A percentile compares a stretch with the other conserved stretches of the same genome.
phyloP scores from a whole-genome alignment of 768 basidiomycete species.

The Boletus rubescentipes region DNA sequence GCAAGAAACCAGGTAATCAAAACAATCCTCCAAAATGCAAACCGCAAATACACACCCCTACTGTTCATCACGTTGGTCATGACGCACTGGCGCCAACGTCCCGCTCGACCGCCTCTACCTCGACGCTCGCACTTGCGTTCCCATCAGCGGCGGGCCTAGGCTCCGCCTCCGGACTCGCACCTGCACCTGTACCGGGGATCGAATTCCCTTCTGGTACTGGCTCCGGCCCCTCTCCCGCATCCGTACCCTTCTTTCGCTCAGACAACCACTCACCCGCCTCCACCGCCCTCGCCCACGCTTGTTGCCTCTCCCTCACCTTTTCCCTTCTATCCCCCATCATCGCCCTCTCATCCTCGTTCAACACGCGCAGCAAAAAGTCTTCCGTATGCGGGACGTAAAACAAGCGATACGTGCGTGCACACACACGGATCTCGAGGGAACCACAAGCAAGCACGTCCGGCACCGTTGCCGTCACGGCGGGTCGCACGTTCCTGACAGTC shows the following conservation, averaged over 20 bases:
- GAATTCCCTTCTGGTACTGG: neutral
- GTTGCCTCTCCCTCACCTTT: conserved; percentile 10
- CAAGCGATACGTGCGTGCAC: conserved; percentile 37
- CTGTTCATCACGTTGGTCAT: conserved; percentile 4
- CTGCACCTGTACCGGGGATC: neutral
- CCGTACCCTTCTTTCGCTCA: neutral
- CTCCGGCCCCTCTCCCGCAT: neutral
- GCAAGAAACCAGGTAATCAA: neutral
- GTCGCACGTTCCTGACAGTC: conserved; percentile 21
- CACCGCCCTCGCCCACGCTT: conserved; percentile 16
- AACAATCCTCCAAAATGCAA: neutral
- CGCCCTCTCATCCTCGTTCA: conserved; percentile 10
- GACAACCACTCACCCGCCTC: conserved; percentile 14
- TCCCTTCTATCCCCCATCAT: neutral
- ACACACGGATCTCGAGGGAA: conserved; percentile 80
- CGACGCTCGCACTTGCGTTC: neutral
- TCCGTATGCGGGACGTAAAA: conserved; percentile 29
- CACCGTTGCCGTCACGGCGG: conserved; percentile 22
- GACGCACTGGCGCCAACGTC: neutral
- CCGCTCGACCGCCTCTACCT: neutral
- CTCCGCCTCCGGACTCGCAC: neutral
- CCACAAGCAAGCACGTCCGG: conserved; percentile 53
- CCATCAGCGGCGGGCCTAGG: neutral
- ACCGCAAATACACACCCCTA: neutral
- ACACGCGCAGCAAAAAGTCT: conserved; percentile 19